These are phyloP conservation scores for Poa pratensis DNA, from an alignment of 176 grass and related monocot species.

Conservation along the genomic window DNA sequence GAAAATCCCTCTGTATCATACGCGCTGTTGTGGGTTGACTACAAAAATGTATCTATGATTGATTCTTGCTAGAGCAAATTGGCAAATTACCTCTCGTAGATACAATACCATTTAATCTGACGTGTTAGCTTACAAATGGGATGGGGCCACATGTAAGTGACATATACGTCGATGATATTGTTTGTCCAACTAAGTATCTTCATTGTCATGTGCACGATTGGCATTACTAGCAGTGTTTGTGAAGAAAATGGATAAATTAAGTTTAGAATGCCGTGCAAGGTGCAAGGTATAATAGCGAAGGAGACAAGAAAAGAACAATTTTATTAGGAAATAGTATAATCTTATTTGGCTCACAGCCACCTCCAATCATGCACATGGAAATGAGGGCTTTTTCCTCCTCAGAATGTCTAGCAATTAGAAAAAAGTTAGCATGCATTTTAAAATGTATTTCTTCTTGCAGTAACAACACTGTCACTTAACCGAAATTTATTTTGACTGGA, in stretches of 20 bases:
- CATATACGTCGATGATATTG: background rate
- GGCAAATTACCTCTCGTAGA: background rate
- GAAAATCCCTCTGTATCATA: slow-evolving; percentile 48
- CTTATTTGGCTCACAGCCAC: no score
- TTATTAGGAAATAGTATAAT: no score
- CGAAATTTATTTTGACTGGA: no score
- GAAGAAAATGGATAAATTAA: background rate
- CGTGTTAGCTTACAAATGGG: background rate
- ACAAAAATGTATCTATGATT: slow-evolving; percentile 33
- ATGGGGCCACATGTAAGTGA: background rate
- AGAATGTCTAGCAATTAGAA: no score
- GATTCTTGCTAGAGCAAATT: background rate
- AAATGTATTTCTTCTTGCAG: no score
- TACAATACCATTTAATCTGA: background rate
- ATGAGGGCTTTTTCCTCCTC: no score
- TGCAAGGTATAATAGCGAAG: background rate
- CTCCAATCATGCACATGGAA: no score
- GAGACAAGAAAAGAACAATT: no score
- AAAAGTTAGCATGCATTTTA: no score
- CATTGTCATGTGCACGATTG: background rate
- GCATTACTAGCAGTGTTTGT: no score
- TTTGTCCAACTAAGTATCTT: background rate
- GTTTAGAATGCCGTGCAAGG: background rate
- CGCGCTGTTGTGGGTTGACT: slow-evolving; percentile 17
- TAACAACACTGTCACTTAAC: no score